These are phyloP conservation scores for Stephania japonica DNA, from an alignment of 164 flowering plant species.

Conservation along the genomic window DNA sequence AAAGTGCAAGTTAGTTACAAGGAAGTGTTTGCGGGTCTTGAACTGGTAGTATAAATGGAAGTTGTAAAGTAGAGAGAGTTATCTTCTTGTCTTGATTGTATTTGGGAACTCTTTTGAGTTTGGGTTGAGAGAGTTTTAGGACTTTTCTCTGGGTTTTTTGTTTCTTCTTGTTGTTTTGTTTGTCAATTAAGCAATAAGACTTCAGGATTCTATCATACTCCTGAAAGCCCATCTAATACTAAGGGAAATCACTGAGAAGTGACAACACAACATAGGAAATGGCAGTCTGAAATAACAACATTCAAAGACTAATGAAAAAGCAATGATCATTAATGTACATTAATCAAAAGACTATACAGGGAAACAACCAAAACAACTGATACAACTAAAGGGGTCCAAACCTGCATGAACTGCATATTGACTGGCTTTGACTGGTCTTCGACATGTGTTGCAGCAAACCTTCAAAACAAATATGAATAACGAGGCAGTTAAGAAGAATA, in stretches of 20 bases:
- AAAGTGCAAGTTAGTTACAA: too few relatives aligned
- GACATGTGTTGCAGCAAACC: conserved; percentile 86
- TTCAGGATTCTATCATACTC: neutral
- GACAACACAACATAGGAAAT: neutral
- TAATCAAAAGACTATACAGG: neutral
- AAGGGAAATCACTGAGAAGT: neutral
- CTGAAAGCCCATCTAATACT: neutral
- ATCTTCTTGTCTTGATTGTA: too few relatives aligned
- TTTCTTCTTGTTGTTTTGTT: too few relatives aligned
- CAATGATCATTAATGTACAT: neutral
- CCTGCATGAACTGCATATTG: conserved; percentile 87
- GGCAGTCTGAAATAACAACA: neutral
- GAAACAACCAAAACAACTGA: neutral
- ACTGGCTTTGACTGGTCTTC: conserved; percentile 73
- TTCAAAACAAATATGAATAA: conserved; percentile 23
- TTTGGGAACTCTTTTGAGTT: too few relatives aligned
- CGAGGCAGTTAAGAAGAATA: neutral
- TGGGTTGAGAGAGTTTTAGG: too few relatives aligned
- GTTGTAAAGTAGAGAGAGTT: too few relatives aligned
- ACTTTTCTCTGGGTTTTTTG: too few relatives aligned
- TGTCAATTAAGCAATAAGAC: too few relatives aligned
- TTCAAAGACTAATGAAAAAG: neutral
- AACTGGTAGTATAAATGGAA: too few relatives aligned
- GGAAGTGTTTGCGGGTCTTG: too few relatives aligned
- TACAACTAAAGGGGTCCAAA: conserved; percentile 14